Percentiles rank a stretch among this genome's conserved stretches.
phyloP scores from a whole-genome alignment of 176 grass and related monocot species.

The Alopecurus myosuroides region DNA sequence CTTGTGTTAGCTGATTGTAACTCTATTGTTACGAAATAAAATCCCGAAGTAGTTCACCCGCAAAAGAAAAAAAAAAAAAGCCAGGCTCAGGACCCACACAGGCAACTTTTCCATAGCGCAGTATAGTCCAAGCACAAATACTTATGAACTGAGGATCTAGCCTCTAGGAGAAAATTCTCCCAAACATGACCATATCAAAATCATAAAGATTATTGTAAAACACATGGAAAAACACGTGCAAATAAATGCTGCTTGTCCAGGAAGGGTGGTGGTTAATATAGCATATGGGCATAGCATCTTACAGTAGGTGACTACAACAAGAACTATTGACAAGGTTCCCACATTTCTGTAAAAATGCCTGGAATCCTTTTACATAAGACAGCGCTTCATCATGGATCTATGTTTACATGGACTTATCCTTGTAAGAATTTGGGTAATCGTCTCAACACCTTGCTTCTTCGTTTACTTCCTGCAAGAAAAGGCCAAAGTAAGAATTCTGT shows the following conservation, averaged over 20 bases:
- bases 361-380: conserved; percentile 15
- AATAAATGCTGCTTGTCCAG: not conserved
- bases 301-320: conserved; percentile 22
- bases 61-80: no score
- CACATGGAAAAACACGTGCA: not conserved
- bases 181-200: not conserved
- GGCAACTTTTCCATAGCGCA: not conserved
- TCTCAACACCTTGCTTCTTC: not conserved
- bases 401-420: conserved; percentile 15
- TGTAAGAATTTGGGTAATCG: not conserved
- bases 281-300: conserved; percentile 21
- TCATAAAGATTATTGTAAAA: not conserved
- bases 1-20: no score
- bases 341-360: conserved; percentile 26
- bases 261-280: conserved; percentile 7
- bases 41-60: no score
- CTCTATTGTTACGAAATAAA: no score
- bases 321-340: conserved; percentile 22
- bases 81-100: not conserved
- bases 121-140: not conserved
- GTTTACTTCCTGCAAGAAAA: conserved; percentile 6
- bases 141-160: not conserved
- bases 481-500: not conserved
- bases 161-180: not conserved
- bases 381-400: not conserved